Evolutionary conservation across 2,329 filamentous ascomycete species (phyloP).

Genomic region (Penicillium sp.): DNA sequence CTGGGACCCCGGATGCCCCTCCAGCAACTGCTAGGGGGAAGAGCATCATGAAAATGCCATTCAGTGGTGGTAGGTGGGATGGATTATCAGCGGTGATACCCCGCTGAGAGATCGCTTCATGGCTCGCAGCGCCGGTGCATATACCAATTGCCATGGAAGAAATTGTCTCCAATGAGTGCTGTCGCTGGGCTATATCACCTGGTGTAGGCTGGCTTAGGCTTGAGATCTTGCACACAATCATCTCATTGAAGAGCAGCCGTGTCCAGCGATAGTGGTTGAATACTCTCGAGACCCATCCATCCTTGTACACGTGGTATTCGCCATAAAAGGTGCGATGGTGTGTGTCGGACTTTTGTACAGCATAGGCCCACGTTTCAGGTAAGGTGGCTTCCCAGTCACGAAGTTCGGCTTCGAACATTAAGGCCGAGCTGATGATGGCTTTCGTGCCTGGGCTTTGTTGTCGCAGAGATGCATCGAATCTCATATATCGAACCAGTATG

Average conservation of each 20-base stretch:
- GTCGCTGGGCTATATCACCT: slow-evolving; percentile 12
- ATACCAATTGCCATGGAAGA: slow-evolving; percentile 22
- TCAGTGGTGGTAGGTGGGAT: slow-evolving; percentile 16
- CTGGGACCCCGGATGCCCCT: slow-evolving; percentile 19
- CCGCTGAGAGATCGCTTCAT: slow-evolving; percentile 12
- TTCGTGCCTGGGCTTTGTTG: slow-evolving; percentile 2
- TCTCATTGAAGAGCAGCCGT: slow-evolving; percentile 26
- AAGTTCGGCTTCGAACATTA: slow-evolving; percentile 20
- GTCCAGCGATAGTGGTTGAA: slow-evolving; percentile 26
- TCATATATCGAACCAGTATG: slow-evolving; percentile 23
- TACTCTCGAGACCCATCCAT: slow-evolving; percentile 22
- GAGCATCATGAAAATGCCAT: slow-evolving; percentile 26
- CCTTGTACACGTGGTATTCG: slow-evolving; percentile 23
- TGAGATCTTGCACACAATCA: slow-evolving; percentile 16
- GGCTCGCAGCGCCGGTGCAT: slow-evolving; percentile 24
- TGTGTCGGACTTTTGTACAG: slow-evolving; percentile 13
- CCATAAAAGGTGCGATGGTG: slow-evolving; percentile 19
- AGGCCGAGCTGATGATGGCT: slow-evolving; percentile 3
- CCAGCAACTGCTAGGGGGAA: slow-evolving; percentile 26
- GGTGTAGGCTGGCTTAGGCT: slow-evolving; percentile 1
- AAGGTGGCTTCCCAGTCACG: slow-evolving; percentile 20
- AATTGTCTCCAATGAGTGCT: slow-evolving; percentile 17
- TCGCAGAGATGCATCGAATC: slow-evolving; percentile 12
- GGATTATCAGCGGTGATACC: not conserved
- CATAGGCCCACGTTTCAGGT: slow-evolving; percentile 17